Evolutionary conservation across 2,329 filamentous ascomycete genomes (phyloP).

Genomic region (Ophiostoma perfectum): DNA sequence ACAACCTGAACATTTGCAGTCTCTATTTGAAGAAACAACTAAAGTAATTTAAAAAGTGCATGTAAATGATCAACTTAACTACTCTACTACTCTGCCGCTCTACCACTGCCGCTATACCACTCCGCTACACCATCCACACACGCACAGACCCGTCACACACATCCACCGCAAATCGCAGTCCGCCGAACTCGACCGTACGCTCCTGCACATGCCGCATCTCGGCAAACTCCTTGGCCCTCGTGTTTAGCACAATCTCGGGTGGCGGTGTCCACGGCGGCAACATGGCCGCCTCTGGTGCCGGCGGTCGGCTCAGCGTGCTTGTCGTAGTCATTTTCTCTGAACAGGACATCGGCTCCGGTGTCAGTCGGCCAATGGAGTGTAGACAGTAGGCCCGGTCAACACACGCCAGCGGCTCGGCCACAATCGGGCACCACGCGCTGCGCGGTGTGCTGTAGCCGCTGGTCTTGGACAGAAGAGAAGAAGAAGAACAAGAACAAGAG

Average conservation of each 20-base stretch:
- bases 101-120: background rate
- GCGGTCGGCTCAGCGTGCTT: background rate
- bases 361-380: conserved; percentile 11
- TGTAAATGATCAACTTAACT: too few relatives aligned
- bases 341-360: background rate
- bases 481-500: background rate
- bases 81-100: background rate
- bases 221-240: conserved; percentile 12
- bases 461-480: background rate
- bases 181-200: conserved; percentile 8
- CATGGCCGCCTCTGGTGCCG: conserved; percentile 13
- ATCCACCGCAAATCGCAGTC: conserved; percentile 23
- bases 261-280: conserved; percentile 13
- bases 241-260: background rate
- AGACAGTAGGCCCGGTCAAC: conserved; percentile 20
- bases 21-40: too few relatives aligned
- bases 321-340: background rate
- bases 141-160: conserved; percentile 21
- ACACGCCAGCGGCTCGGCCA: conserved; percentile 22
- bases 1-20: too few relatives aligned
- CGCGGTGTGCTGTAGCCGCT: too few relatives aligned
- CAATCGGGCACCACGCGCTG: conserved; percentile 20
- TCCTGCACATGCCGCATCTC: conserved; percentile 15
- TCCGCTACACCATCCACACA: conserved; percentile 19
- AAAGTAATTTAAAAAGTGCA: too few relatives aligned